Evolutionary conservation across 768 basidiomycete genomes (phyloP).

Genomic region (Tremella fuciformis): DNA sequence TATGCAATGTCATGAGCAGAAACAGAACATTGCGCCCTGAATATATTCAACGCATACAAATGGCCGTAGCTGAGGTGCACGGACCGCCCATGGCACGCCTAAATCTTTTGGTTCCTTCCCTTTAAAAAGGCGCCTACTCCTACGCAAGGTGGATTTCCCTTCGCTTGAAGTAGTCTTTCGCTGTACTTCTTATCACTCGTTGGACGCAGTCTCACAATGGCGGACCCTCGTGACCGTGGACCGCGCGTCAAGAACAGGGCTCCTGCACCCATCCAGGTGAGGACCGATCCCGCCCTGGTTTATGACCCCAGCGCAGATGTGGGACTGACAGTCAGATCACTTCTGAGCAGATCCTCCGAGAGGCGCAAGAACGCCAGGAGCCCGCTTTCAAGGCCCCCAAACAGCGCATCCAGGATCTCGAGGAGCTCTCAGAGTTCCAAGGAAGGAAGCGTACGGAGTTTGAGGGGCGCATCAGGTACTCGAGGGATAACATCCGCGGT

Average conservation of each 20-base stretch:
- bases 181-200: too few relatives aligned
- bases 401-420: conserved; percentile 94
- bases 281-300: conserved; percentile 29
- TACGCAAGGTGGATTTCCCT: too few relatives aligned
- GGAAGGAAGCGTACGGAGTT: conserved; percentile 84
- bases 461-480: conserved; percentile 66
- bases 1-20: too few relatives aligned
- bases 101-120: too few relatives aligned
- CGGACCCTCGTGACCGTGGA: conserved; percentile 47
- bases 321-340: conserved; percentile 66
- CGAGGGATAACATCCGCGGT: conserved; percentile 46
- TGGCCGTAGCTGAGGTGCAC: too few relatives aligned
- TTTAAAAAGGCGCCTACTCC: too few relatives aligned
- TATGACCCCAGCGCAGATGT: too few relatives aligned
- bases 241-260: conserved; percentile 87
- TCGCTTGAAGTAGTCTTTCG: too few relatives aligned
- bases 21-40: too few relatives aligned
- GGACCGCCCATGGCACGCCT: too few relatives aligned
- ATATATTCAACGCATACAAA: too few relatives aligned
- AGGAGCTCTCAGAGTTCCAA: conserved; percentile 73
- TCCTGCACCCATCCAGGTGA: conserved; percentile 84
- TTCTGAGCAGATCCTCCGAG: conserved; percentile 93
- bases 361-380: conserved; percentile 98
- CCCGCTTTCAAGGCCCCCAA: conserved; percentile 84
- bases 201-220: too few relatives aligned